These are phyloP conservation scores for Acacia acuminata DNA, from an alignment of 306 rosid species.

Conservation along the genomic window DNA sequence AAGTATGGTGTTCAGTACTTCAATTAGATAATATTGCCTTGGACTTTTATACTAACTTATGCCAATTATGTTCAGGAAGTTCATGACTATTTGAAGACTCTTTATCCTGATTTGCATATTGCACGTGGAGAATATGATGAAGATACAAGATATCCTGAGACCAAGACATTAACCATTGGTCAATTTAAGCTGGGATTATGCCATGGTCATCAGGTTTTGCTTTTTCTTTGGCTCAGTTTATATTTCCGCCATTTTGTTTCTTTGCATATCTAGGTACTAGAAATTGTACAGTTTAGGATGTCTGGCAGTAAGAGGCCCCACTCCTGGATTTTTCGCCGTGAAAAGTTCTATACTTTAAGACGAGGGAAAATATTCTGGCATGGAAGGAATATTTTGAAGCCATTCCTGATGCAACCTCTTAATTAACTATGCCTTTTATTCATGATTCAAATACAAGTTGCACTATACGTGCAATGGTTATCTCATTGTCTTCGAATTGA, in stretches of 20 bases:
- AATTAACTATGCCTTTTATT: neutral
- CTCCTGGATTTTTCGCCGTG: neutral
- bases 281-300: conserved; percentile 1
- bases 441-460: conserved; percentile 2
- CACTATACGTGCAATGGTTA: neutral
- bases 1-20: neutral
- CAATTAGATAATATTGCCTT: neutral
- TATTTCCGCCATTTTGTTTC: neutral
- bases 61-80: conserved; percentile 69
- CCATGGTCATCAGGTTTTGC: conserved; percentile 94
- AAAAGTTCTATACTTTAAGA: neutral
- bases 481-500: neutral
- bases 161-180: conserved; percentile 93
- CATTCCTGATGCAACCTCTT: conserved; percentile 11
- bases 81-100: conserved; percentile 97
- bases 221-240: neutral
- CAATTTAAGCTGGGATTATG: conserved; percentile 96
- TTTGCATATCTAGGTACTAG: neutral
- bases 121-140: conserved; percentile 95
- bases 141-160: conserved; percentile 88
- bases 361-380: neutral
- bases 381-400: conserved; percentile 1
- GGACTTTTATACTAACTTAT: conserved; percentile 1
- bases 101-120: conserved; percentile 93
- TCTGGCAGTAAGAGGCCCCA: conserved; percentile 7